Percentiles rank a stretch among this genome's conserved stretches.
Evolutionary conservation across 1,139 yeast species (phyloP).

Genomic region (Pichia sp.): DNA sequence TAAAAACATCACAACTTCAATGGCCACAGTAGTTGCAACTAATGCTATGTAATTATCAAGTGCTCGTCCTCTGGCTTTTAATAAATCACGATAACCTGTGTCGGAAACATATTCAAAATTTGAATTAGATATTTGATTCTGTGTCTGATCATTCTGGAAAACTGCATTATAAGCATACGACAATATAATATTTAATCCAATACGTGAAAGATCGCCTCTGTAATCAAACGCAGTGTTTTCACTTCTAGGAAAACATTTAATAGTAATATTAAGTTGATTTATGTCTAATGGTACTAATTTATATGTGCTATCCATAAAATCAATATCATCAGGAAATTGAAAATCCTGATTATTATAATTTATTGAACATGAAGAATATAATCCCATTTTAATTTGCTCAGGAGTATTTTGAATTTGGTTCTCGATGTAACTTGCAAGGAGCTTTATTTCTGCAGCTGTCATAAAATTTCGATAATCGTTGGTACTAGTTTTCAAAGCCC

Average conservation of each 20-base stretch:
- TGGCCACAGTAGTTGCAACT: conserved; percentile 26
- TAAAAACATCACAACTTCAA: conserved; percentile 30
- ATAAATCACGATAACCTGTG: conserved; percentile 18
- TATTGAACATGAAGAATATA: conserved; percentile 45
- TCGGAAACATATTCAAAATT: conserved; percentile 20
- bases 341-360: conserved; percentile 25
- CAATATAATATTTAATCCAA: conserved; percentile 41
- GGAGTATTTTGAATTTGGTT: conserved; percentile 46
- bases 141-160: conserved; percentile 19
- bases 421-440: conserved; percentile 43
- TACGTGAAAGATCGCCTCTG: conserved; percentile 34
- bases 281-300: no score
- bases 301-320: neutral
- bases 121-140: no score
- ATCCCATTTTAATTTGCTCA: conserved; percentile 39
- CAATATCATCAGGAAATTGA: conserved; percentile 3
- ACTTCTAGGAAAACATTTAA: conserved; percentile 2
- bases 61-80: conserved; percentile 21
- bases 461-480: conserved; percentile 24
- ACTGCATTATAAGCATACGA: conserved; percentile 38
- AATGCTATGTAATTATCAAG: conserved; percentile 17
- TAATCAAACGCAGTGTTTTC: conserved; percentile 39
- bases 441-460: conserved; percentile 46
- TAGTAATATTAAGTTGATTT: conserved; percentile 4
- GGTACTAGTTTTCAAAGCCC: conserved; percentile 38